phyloP scores from a whole-genome alignment of 495 filamentous ascomycete species.

The Letharia lupina region DNA sequence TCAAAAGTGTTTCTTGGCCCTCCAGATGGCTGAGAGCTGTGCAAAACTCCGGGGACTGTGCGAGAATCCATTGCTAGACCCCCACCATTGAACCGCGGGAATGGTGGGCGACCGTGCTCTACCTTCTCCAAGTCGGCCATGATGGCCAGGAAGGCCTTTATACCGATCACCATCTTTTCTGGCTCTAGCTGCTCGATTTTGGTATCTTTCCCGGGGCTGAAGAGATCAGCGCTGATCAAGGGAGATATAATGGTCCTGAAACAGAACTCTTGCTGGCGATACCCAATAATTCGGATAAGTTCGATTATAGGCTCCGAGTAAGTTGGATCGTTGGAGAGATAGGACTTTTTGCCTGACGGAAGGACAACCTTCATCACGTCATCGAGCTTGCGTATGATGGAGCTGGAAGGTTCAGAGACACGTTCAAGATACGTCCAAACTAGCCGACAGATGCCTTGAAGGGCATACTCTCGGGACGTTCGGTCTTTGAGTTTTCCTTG shows the following conservation, averaged over 20 bases:
- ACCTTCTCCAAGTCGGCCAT: slow-evolving; percentile 90
- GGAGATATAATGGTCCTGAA: slow-evolving; percentile 90
- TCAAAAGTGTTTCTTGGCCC: neutral
- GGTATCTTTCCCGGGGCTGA: slow-evolving; percentile 67
- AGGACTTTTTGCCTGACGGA: slow-evolving; percentile 64
- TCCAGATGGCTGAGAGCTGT: slow-evolving; percentile 3
- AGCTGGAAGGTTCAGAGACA: slow-evolving; percentile 58
- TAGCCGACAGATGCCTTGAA: slow-evolving; percentile 86
- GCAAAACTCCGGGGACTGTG: neutral
- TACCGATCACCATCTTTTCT: slow-evolving; percentile 92
- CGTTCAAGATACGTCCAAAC: slow-evolving; percentile 94
- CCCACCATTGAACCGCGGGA: slow-evolving; percentile 44
- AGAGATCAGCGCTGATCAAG: slow-evolving; percentile 82
- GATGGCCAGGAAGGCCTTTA: slow-evolving; percentile 82
- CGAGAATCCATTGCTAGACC: slow-evolving; percentile 19
- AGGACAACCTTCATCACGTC: slow-evolving; percentile 78
- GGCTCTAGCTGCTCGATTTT: slow-evolving; percentile 91
- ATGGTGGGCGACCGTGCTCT: slow-evolving; percentile 69
- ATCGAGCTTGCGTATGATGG: slow-evolving; percentile 70
- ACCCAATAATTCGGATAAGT: slow-evolving; percentile 90
- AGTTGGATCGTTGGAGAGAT: slow-evolving; percentile 68
- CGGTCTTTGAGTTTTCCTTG: slow-evolving; percentile 78
- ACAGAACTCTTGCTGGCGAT: slow-evolving; percentile 84
- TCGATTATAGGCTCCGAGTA: slow-evolving; percentile 86
- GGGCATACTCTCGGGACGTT: slow-evolving; percentile 62